Conservation (phyloP, 768 basidiomycete species). For the Harrya chromipes region DNA sequence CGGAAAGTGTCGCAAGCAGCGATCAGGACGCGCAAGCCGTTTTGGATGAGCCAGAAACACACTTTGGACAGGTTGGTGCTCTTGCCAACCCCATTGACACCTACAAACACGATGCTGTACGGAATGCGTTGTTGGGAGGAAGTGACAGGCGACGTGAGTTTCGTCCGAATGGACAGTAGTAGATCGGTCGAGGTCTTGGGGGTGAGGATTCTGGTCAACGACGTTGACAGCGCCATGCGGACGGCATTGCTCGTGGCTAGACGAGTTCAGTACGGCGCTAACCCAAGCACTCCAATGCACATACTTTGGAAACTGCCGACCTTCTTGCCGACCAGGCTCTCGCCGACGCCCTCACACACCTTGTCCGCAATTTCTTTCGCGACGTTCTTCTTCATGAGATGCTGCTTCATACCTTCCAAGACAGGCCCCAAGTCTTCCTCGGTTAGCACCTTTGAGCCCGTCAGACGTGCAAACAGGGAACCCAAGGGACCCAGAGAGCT, state of each 20-base stretch:
- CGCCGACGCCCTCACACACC: slow-evolving; percentile 92
- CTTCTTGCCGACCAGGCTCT: slow-evolving; percentile 85
- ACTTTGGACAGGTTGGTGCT: slow-evolving; percentile 98
- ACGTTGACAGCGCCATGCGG: slow-evolving; percentile 74
- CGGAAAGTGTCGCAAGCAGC: slow-evolving; percentile 99
- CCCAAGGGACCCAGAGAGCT: slow-evolving; percentile 64
- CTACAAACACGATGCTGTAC: slow-evolving; percentile 94
- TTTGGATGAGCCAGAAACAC: slow-evolving; percentile 98
- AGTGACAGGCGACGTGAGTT: slow-evolving; percentile 69
- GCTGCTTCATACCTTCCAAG: slow-evolving; percentile 92
- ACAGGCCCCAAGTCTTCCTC: slow-evolving; percentile 85
- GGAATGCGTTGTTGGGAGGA: slow-evolving; percentile 79
- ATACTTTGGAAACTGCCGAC: slow-evolving; percentile 87
- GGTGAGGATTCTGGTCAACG: slow-evolving; percentile 90
- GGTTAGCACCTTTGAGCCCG: slow-evolving; percentile 79
- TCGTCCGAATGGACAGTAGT: slow-evolving; percentile 87
- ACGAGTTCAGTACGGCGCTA: slow-evolving; percentile 6
- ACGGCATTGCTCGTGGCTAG: slow-evolving; percentile 85
- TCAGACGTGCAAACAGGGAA: slow-evolving; percentile 79
- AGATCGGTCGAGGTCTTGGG: slow-evolving; percentile 98
- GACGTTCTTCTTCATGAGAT: slow-evolving; percentile 98
- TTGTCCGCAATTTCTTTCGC: slow-evolving; percentile 94
- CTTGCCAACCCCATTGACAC: slow-evolving; percentile 98
- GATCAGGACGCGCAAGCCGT: slow-evolving; percentile 87
- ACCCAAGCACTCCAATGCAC: slow-evolving; percentile 17